These are phyloP conservation scores for Diphasiastrum complanatum DNA, from an alignment of 83 land plant genomes.

Conservation along the genomic window DNA sequence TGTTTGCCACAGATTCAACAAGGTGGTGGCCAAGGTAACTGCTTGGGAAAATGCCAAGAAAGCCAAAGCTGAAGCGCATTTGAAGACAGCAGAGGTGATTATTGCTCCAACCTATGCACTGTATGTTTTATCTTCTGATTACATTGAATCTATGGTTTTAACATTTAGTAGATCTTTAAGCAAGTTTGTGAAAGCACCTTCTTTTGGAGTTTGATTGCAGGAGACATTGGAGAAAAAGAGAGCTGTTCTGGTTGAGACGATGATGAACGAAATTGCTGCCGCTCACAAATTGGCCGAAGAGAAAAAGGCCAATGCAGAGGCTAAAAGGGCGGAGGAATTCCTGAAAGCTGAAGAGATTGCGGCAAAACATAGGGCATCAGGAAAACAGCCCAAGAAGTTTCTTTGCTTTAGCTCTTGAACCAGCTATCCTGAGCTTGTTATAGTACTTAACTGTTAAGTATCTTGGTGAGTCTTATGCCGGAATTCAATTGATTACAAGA, in stretches of 20 bases:
- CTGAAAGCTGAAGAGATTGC: conserved; percentile 28
- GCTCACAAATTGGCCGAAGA: conserved; percentile 29
- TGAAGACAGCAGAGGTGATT: conserved; percentile 26
- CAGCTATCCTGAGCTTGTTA: no score
- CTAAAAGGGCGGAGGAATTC: conserved; percentile 23
- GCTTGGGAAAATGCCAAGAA: conserved; percentile 33
- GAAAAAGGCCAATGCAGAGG: conserved; percentile 28
- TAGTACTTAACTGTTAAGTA: no score
- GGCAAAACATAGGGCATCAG: conserved; percentile 16
- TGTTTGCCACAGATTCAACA: conserved; percentile 26
- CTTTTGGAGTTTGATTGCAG: conserved; percentile 2
- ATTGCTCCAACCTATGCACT: no score
- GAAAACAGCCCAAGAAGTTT: conserved; percentile 22
- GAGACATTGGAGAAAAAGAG: conserved; percentile 30
- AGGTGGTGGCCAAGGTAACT: conserved; percentile 23
- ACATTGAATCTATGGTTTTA: background rate
- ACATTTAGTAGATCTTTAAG: background rate
- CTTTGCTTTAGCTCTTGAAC: conserved; percentile 23
- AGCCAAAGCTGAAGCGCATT: conserved; percentile 30
- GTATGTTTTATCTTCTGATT: background rate
- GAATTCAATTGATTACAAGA: no score
- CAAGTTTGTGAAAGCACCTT: background rate
- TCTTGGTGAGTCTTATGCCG: no score
- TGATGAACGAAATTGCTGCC: conserved; percentile 28
- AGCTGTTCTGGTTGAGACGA: conserved; percentile 31